Percentiles rank a stretch among this genome's conserved stretches.
Evolutionary conservation across 129 eudicot genomes (phyloP).

Genomic region (Centrapalus pauciflorus): DNA sequence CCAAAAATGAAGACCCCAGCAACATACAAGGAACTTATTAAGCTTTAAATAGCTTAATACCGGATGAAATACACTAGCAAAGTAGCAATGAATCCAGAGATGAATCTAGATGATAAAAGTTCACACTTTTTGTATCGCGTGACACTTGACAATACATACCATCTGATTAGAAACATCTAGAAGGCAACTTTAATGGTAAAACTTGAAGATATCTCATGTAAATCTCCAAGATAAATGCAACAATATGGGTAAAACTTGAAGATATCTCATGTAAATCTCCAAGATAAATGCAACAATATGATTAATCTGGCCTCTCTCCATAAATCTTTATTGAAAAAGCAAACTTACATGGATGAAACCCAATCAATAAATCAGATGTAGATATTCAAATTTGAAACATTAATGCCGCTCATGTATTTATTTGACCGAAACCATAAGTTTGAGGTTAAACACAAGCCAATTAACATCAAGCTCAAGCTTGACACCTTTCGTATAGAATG

Average conservation of each 20-base stretch:
- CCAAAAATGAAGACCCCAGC: background rate
- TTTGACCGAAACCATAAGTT: background rate
- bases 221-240: background rate
- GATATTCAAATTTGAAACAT: background rate
- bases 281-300: background rate
- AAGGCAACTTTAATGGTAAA: background rate
- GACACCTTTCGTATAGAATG: background rate
- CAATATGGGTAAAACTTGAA: background rate
- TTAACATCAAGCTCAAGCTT: constrained; percentile 1
- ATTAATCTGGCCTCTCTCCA: background rate
- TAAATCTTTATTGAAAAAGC: too few relatives aligned
- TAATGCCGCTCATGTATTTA: background rate
- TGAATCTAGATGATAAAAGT: background rate
- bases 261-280: background rate
- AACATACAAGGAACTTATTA: background rate
- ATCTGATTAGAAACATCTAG: background rate
- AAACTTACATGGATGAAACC: background rate
- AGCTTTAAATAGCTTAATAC: background rate
- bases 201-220: background rate
- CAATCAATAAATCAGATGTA: background rate
- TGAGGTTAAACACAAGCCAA: background rate
- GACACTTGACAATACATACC: background rate
- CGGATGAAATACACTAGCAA: background rate
- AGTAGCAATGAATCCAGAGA: background rate
- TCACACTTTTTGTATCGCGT: background rate